Percentiles rank a stretch among this genome's conserved stretches.
phyloP scores from a whole-genome alignment of 352 stramenopile species.

The Globisporangium polare region DNA sequence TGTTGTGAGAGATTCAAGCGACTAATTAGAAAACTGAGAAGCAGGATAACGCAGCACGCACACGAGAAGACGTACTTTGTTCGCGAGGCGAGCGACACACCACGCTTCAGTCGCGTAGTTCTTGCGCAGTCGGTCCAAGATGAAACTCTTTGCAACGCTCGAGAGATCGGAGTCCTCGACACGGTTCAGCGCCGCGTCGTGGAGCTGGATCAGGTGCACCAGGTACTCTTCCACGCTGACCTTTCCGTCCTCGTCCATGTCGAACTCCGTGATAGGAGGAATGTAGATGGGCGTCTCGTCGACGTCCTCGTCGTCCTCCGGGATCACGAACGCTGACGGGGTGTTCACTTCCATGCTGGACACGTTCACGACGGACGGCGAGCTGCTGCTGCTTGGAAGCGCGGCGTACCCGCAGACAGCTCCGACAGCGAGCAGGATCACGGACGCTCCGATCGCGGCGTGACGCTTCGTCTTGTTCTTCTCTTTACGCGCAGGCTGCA shows the following conservation, averaged over 20 bases:
- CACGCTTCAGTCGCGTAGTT: slow-evolving; percentile 14
- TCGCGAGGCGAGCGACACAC: slow-evolving; percentile 10
- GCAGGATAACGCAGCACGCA: too few species aligned
- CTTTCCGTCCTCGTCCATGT: slow-evolving; percentile 9
- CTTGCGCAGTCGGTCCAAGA: slow-evolving; percentile 11
- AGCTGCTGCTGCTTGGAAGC: slow-evolving; percentile 2
- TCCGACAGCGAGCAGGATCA: slow-evolving; percentile 9
- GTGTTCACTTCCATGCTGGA: slow-evolving; percentile 4
- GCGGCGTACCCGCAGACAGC: slow-evolving; percentile 12
- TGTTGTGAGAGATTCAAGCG: background rate
- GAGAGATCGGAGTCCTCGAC: slow-evolving; percentile 8
- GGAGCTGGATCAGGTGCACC: slow-evolving; percentile 3
- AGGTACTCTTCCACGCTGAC: slow-evolving; percentile 16
- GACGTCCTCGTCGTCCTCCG: background rate
- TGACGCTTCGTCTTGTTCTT: slow-evolving; percentile 9
- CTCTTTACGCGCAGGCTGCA: background rate
- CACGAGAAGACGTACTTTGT: background rate
- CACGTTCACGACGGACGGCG: background rate
- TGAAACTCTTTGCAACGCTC: slow-evolving; percentile 8
- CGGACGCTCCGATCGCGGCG: slow-evolving; percentile 7
- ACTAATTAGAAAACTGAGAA: background rate
- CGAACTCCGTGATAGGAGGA: slow-evolving; percentile 10
- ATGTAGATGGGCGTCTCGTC: slow-evolving; percentile 5
- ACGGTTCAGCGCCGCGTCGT: slow-evolving; percentile 2
- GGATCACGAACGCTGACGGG: background rate